Base-by-base conservation (phyloP, 2,329 filamentous ascomycete genomes). In the Microascus cirrosus region DNA sequence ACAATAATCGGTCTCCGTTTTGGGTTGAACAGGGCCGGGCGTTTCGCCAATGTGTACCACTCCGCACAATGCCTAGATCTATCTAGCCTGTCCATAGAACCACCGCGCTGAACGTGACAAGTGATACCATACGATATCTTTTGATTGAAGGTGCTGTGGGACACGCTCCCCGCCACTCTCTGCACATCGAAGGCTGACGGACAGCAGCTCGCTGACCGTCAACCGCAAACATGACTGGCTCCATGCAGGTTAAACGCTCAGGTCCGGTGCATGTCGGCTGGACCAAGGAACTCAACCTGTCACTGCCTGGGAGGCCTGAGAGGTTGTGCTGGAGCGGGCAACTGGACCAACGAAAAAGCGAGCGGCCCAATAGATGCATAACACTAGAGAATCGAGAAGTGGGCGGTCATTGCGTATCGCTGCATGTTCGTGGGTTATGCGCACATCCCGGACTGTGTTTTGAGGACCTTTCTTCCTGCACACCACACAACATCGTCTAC, bases 351-450 rank as follows among this genome's bases (percentile, higher is more conserved):
- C 32, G 34, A n/a, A 39, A 20, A 20, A 32, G 20, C 55, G 32
- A 57, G 10, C 48, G 36, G 24, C 53, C 48, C 55, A 53, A 42
- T 53, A 48, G 32, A 24, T 57, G 48, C 48, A 57, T 53, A 28
- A 42, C 55, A 15, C 28, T 39, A 32, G 55, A 13, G 20, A 50
- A 32, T 32, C 28, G 8, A 56, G 32, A 50, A 39, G 50, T 52
- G 42, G 42, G 50, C 34, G 55, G n/a, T 24, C 42, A 51, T 22
- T 56, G 55, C 55, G 50, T 34, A 32, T 56, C 42, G 55, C 13
- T 50, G 55, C 42, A n/a, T 15, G n/a, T 51, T 56, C 45, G 45
- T 50, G 45, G 8, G 12, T 50, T 20, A 7, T 48, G n/a, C n/a
- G 42, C 42, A 48, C 42, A 20, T 48, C 42, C n/a, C 42, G 12